Percentiles rank a stretch among this genome's conserved stretches.
Evolutionary conservation across 495 filamentous ascomycete species (phyloP).

Genomic region (Hypoxylon fuscum): DNA sequence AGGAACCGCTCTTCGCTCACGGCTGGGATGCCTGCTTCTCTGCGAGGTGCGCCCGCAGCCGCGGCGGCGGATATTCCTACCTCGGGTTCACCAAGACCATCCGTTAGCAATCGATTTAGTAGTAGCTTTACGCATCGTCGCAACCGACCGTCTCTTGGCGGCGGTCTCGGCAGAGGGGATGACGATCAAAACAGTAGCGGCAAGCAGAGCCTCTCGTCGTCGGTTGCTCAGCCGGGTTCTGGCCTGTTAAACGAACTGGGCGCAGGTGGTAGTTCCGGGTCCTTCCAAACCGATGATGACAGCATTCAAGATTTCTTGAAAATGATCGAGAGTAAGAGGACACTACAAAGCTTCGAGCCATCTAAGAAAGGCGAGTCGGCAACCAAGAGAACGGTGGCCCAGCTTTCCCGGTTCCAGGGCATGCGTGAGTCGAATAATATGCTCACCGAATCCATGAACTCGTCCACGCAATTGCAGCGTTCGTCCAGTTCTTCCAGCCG

Average conservation of each 20-base stretch:
- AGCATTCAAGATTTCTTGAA: constrained; percentile 93
- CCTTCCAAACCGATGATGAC: constrained; percentile 85
- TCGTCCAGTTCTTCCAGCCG: constrained; percentile 86
- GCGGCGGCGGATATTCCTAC: constrained; percentile 69
- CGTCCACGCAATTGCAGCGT: constrained; percentile 81
- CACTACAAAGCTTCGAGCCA: constrained; percentile 73
- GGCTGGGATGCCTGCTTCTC: constrained; percentile 69
- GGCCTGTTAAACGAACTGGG: constrained; percentile 78
- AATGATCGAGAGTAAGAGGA: constrained; percentile 81
- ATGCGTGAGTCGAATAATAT: constrained; percentile 88
- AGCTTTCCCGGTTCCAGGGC: constrained; percentile 77
- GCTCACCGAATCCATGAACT: constrained; percentile 87
- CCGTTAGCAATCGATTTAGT: constrained; percentile 85
- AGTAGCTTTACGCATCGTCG: constrained; percentile 72
- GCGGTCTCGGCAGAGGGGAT: constrained; percentile 69
- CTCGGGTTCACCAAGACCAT: constrained; percentile 74
- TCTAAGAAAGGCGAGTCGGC: constrained; percentile 65
- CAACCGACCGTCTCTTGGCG: constrained; percentile 76
- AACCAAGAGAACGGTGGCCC: constrained; percentile 71
- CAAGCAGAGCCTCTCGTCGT: constrained; percentile 84
- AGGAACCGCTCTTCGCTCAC: constrained; percentile 73
- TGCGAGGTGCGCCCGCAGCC: constrained; percentile 62
- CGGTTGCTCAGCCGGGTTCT: constrained; percentile 83
- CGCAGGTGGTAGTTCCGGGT: constrained; percentile 77
- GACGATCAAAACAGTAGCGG: constrained; percentile 90